A percentile compares a stretch with the other conserved stretches of the same genome.
Conservation (phyloP, 2,329 filamentous ascomycete species). For the Paecilomyces dactylethromorphus region DNA sequence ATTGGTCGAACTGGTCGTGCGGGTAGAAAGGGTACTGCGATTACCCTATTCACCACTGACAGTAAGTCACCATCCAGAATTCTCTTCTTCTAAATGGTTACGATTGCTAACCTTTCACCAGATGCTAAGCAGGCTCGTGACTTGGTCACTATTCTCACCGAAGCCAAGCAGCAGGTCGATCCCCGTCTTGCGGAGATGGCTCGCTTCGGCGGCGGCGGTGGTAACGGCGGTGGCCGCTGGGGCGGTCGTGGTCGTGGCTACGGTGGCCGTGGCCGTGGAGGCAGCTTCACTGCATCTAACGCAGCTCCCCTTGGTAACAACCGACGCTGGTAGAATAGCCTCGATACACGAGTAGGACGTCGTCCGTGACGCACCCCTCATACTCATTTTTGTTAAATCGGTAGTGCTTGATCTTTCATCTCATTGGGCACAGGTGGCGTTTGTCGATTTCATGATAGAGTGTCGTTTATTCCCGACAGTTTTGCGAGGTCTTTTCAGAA, state of each 20-base stretch:
- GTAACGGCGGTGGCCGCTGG: slow-evolving; percentile 62
- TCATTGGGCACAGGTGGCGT: slow-evolving; percentile 30
- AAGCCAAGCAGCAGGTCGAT: slow-evolving; percentile 97
- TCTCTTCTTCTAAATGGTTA: background rate
- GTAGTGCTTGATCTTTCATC: slow-evolving; percentile 21
- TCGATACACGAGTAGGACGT: background rate
- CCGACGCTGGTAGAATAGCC: slow-evolving; percentile 50
- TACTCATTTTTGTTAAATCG: slow-evolving; percentile 13
- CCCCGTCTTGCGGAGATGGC: slow-evolving; percentile 94
- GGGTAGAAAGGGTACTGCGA: slow-evolving; percentile 89
- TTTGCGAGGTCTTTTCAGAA: slow-evolving; percentile 13
- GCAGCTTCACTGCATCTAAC: slow-evolving; percentile 53
- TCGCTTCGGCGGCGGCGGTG: slow-evolving; percentile 80
- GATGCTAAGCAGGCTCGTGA: slow-evolving; percentile 95
- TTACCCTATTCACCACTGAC: slow-evolving; percentile 98
- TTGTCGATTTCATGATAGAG: slow-evolving; percentile 31
- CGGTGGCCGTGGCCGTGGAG: slow-evolving; percentile 42
- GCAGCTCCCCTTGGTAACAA: slow-evolving; percentile 50
- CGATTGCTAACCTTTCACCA: slow-evolving; percentile 26
- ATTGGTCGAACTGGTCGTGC: slow-evolving; percentile 64
- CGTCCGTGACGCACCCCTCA: background rate
- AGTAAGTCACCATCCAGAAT: slow-evolving; percentile 57
- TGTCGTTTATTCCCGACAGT: slow-evolving; percentile 8
- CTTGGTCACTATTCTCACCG: slow-evolving; percentile 82
- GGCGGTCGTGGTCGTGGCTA: slow-evolving; percentile 44